Base-by-base conservation (phyloP, 2,329 filamentous ascomycete genomes). In the Fusarium austroafricanum region DNA sequence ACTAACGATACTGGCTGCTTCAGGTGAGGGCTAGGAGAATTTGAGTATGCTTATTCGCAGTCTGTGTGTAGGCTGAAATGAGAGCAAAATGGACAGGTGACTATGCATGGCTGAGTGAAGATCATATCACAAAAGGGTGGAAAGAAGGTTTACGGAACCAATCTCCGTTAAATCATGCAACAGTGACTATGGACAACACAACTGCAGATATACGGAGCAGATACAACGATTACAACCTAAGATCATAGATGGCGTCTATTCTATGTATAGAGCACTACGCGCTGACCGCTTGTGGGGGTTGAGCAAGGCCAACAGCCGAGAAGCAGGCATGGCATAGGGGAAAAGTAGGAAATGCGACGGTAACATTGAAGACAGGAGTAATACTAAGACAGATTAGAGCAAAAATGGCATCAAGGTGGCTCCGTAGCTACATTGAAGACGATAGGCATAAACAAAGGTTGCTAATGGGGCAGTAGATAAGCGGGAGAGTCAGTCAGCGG, bases 1-100 rank as follows among this genome's bases (percentile, higher is more conserved):
- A 38, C 66, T 56, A 66, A 45, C 37, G 54, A 44, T 44, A 50
- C 33, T 60, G 61, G 62, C 50, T 71, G 71, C 71, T 71, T 73
- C 71, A 73, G 71, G 71, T 73, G 71, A 63, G 50, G 52, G 62
- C 42, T 40, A 39, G 45, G 15, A 44, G 29, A 47, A 55, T 40
- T 26, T 14, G 11, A 29, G 21, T 37, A 18, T 26, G 42, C 8
- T 38, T 28, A 60, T 43, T 18, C 28, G 39, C 15, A 47, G 38
- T 35, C 42, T 45, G 26, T 18, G 33, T 17, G n/a, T 15, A n/a
- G n/a, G 14, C 31, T 15, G 33, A n/a, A 35, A 15, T n/a, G 33
- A 17, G 23, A 11, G 18, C 12, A 33, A 26, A 37, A 50, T 51
- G 44, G 40, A 58, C 18, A 46, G 15, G 37, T 29, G 15, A n/a